These are phyloP conservation scores for Chytriomyces hyalinus DNA, from an alignment of 192 early-diverging fungal genomes.

Conservation along the genomic window DNA sequence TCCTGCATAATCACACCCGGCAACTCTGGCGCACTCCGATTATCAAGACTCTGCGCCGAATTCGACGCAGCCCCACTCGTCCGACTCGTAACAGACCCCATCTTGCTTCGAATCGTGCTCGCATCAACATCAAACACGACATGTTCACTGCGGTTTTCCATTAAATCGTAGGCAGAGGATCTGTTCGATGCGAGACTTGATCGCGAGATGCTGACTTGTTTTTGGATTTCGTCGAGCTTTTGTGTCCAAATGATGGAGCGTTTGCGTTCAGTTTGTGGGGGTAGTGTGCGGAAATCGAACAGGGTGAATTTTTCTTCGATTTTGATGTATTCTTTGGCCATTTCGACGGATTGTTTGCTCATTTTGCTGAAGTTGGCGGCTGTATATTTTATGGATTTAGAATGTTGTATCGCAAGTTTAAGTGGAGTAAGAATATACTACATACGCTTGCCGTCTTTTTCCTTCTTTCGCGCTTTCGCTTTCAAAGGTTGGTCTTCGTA, in stretches of 20 bases:
- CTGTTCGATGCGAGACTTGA: background rate
- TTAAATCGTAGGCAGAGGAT: constrained; percentile 4
- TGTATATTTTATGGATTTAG: background rate
- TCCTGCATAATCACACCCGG: background rate
- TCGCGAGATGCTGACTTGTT: constrained; percentile 3
- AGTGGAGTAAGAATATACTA: background rate
- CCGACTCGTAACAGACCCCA: background rate
- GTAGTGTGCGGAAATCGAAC: constrained; percentile 8
- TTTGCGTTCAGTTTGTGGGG: background rate
- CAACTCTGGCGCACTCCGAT: background rate
- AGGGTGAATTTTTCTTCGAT: constrained; percentile 18
- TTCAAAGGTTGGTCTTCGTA: constrained; percentile 93
- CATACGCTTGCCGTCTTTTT: constrained; percentile 5
- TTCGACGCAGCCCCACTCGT: background rate
- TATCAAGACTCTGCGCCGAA: background rate
- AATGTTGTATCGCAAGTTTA: background rate
- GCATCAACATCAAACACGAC: background rate
- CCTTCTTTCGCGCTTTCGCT: constrained; percentile 70
- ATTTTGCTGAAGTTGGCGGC: background rate
- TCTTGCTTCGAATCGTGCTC: constrained; percentile 1
- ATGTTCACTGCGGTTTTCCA: constrained; percentile 24
- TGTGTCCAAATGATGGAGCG: constrained; percentile 20
- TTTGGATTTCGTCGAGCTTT: constrained; percentile 27
- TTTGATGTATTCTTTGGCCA: constrained; percentile 24
- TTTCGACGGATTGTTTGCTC: background rate